phyloP scores from a whole-genome alignment of 78 protist genomes.

The Dictyostelium capitatum region DNA sequence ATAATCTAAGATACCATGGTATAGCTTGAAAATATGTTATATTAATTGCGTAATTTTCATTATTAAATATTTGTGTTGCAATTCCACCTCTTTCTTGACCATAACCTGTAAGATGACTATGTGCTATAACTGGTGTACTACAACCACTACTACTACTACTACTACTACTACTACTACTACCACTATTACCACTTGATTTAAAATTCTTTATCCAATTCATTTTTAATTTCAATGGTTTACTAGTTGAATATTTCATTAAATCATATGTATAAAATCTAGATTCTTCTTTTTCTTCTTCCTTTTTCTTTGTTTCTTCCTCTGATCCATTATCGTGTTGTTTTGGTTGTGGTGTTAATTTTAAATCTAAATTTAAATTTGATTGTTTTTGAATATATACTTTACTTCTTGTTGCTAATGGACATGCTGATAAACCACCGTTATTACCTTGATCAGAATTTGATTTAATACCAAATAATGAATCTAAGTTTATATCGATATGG shows the following conservation, averaged over 20 bases:
- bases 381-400: constrained; percentile 48
- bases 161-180: too few species aligned
- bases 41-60: constrained; percentile 38
- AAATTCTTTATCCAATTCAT: constrained; percentile 18
- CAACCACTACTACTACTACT: too few species aligned
- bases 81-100: constrained; percentile 86
- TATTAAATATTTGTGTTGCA: constrained; percentile 66
- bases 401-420: constrained; percentile 63
- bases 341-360: constrained; percentile 15
- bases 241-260: constrained; percentile 27
- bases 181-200: background rate
- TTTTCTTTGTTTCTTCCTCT: background rate
- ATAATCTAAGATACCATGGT: constrained; percentile 81
- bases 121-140: constrained; percentile 46
- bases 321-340: background rate
- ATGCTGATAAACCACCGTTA: constrained; percentile 34
- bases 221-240: constrained; percentile 24
- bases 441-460: background rate
- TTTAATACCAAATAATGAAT: constrained; percentile 30
- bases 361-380: background rate
- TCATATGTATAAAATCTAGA: constrained; percentile 22
- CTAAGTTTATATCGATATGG: background rate
- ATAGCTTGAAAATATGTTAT: constrained; percentile 74
- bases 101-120: constrained; percentile 79
- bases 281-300: background rate